phyloP scores from a whole-genome alignment of 441 rosid genomes.

The Erodium chrysanthum region DNA sequence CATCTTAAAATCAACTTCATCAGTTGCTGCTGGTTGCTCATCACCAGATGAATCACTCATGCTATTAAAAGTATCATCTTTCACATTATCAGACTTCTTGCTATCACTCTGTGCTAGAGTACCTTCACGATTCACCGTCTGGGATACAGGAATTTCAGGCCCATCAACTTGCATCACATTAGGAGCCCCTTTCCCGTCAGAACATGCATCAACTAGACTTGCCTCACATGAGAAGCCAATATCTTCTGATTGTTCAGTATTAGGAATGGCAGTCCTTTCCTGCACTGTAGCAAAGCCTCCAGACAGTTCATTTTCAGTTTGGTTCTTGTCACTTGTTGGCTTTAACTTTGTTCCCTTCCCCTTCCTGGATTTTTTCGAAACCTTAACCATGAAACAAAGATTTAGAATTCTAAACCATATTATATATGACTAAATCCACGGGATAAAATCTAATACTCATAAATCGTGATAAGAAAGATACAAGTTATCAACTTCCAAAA shows the following conservation, averaged over 20 bases:
- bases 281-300: conserved; percentile 30
- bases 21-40: conserved; percentile 45
- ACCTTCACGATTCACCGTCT: conserved; percentile 16
- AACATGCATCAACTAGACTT: conserved; percentile 25
- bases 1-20: conserved; percentile 92
- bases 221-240: conserved; percentile 23
- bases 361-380: conserved; percentile 55
- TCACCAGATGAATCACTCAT: conserved; percentile 59
- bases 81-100: conserved; percentile 28
- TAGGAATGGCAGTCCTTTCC: conserved; percentile 27
- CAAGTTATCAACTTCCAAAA: not conserved
- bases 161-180: conserved; percentile 20
- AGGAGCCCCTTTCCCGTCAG: conserved; percentile 28
- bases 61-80: conserved; percentile 37
- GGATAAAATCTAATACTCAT: not conserved
- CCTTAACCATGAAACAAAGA: conserved; percentile 40
- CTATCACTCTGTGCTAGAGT: conserved; percentile 10
- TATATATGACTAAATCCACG: not conserved
- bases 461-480: not conserved
- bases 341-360: conserved; percentile 62
- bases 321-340: conserved; percentile 27
- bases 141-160: conserved; percentile 30
- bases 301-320: conserved; percentile 32
- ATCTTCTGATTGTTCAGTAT: conserved; percentile 27
- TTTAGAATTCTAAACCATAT: conserved; percentile 2